These are phyloP conservation scores for Perkinsela sp. DNA, from an alignment of 208 protist genomes.

Conservation along the genomic window DNA sequence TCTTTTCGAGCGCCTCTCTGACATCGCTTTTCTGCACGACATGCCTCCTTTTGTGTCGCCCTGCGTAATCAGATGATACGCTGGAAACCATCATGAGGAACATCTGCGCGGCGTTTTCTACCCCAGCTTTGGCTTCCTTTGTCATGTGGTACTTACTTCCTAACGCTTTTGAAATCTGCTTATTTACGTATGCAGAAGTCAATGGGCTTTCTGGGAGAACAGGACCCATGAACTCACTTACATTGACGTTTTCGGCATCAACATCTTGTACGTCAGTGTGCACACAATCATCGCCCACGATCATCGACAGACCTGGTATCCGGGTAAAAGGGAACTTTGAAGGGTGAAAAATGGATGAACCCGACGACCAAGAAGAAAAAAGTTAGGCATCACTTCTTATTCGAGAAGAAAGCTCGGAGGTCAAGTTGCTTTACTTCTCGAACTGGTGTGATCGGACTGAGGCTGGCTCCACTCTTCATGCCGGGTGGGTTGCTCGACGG, in stretches of 20 bases:
- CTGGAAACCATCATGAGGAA: background rate
- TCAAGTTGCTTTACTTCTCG: background rate
- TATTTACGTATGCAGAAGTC: background rate
- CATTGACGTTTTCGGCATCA: too few species aligned
- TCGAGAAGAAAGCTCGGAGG: background rate
- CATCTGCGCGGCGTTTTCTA: background rate
- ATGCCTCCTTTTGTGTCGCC: background rate
- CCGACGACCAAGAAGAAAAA: background rate
- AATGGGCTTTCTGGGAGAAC: background rate
- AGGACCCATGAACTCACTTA: too few species aligned
- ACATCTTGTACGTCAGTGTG: background rate
- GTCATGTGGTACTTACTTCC: background rate
- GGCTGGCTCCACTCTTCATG: too few species aligned
- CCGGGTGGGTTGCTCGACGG: too few species aligned
- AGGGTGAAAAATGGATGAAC: background rate
- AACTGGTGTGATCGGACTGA: too few species aligned
- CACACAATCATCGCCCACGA: background rate
- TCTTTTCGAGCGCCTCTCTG: background rate
- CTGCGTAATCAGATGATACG: background rate
- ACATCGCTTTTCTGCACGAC: background rate
- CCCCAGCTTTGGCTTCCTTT: background rate
- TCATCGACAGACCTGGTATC: background rate
- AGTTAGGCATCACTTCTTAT: background rate
- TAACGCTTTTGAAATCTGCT: background rate
- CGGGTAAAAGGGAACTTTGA: background rate